A percentile compares a stretch with the other conserved stretches of the same genome.
These are phyloP conservation scores for Pistacia integerrima DNA, from an alignment of 345 rosid genomes.

Conservation along the genomic window DNA sequence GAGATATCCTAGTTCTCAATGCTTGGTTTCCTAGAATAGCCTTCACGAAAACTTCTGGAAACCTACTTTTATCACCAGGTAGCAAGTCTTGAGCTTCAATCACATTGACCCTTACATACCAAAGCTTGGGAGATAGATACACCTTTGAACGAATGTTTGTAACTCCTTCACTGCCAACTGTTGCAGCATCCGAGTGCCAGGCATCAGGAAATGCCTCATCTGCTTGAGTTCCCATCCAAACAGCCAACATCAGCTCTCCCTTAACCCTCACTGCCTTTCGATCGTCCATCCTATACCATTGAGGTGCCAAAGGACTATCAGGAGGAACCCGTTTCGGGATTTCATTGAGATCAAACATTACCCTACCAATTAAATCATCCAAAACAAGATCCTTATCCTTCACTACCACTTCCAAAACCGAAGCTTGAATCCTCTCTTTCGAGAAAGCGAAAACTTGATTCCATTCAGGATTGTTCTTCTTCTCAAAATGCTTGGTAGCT, in stretches of 20 bases:
- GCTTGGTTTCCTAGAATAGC: conserved; percentile 71
- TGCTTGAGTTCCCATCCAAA: conserved; percentile 99
- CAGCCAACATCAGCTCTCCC: conserved; percentile 97
- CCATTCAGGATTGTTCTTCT: conserved; percentile 94
- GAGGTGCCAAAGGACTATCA: conserved; percentile 95
- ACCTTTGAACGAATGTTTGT: conserved; percentile 81
- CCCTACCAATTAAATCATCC: conserved; percentile 85
- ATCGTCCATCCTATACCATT: conserved; percentile 93
- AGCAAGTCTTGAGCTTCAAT: conserved; percentile 95
- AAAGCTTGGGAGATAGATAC: conserved; percentile 87
- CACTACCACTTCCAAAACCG: conserved; percentile 73
- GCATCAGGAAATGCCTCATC: conserved; percentile 96
- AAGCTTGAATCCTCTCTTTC: conserved; percentile 86
- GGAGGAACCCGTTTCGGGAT: conserved; percentile 89
- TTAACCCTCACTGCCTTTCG: conserved; percentile 64
- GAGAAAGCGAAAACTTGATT: conserved; percentile 96
- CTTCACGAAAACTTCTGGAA: conserved; percentile 86
- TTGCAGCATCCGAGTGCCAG: conserved; percentile 97
- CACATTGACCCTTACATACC: conserved; percentile 95
- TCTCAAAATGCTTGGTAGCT: conserved; percentile 84
- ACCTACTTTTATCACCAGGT: conserved; percentile 68
- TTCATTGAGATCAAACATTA: conserved; percentile 77
- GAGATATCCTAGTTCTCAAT: conserved; percentile 63
- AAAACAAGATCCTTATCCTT: conserved; percentile 78
- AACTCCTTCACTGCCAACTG: conserved; percentile 63